phyloP scores from a whole-genome alignment of 306 rosid genomes.

The Abrus precatorius region DNA sequence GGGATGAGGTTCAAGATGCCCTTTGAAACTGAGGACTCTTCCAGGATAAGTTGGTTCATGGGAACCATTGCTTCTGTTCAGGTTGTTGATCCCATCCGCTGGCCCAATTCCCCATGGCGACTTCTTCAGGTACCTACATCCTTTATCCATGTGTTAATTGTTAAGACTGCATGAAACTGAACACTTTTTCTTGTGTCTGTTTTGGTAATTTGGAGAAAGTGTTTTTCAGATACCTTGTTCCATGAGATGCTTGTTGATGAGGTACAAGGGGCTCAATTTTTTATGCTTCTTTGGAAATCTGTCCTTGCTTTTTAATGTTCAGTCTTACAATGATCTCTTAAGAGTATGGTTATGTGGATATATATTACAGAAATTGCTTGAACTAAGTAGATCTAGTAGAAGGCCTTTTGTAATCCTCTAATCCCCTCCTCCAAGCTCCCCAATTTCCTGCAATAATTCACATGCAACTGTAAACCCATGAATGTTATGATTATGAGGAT shows the following conservation, averaged over 20 bases:
- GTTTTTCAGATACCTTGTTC: background rate
- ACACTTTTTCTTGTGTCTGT: background rate
- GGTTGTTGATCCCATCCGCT: slow-evolving; percentile 81
- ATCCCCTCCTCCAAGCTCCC: background rate
- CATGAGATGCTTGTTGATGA: slow-evolving; percentile 4
- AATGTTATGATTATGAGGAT: slow-evolving; percentile 1
- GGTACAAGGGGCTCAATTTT: background rate
- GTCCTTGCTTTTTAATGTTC: background rate
- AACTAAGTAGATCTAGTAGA: background rate
- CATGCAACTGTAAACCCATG: slow-evolving; percentile 7
- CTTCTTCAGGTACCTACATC: slow-evolving; percentile 76
- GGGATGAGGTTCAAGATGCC: slow-evolving; percentile 99
- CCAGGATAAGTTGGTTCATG: slow-evolving; percentile 98
- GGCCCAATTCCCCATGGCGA: slow-evolving; percentile 97
- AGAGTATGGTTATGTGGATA: slow-evolving; percentile 17
- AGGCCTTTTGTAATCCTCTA: background rate
- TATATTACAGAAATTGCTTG: background rate
- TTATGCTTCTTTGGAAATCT: background rate
- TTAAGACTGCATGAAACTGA: background rate
- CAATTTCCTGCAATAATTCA: slow-evolving; percentile 1
- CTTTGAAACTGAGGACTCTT: slow-evolving; percentile 95
- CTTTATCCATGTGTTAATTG: background rate
- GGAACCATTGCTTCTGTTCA: slow-evolving; percentile 86
- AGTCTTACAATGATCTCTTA: background rate
- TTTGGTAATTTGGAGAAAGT: background rate